Evolutionary conservation across 345 rosid genomes (phyloP), one percentile per base, ranked within the genome.

Genomic region (Heritiera fomes): DNA sequence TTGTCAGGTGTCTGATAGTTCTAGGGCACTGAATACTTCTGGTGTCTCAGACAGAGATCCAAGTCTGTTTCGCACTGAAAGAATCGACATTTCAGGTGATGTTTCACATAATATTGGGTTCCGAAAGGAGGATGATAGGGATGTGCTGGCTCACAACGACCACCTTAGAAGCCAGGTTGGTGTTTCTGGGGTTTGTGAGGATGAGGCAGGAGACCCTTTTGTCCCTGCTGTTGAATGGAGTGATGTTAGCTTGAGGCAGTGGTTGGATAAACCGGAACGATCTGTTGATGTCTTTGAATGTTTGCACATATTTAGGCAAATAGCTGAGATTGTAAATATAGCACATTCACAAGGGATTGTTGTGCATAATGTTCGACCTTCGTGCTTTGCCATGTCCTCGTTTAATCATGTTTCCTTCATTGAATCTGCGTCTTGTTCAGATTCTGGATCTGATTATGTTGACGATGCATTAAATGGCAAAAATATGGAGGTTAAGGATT

Each of bases 291-390:
- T 86, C 72, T 88, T 87, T 20, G 97, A 92, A 82, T 92, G 99
- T 80, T 88, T 92, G 83, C 99, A 94, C 85, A 82, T 96, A 85
- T 96, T 96, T 87, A 91, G 91, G 82, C 98, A 96, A 83, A 88
- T 94, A 71, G 97, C 89, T 43, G 99, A 87, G 86, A 92, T 90
- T 75, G 97, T 96, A 47, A 87, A 91, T 83, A 86, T 74, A 38
- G 97, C 98, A 61, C 98, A 96, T 86, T 91, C 97, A 47, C 90
- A 94, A 88, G 97, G 99, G 85, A 84, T 96, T 55, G 94, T 91
- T 79, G 87, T 96, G 81, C 97, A 92, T 53, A 96, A 92, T 90
- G 92, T 92, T 76, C 88, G 91, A 79, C 99, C 99, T 40, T 96
- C 99, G 38, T 96, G 99, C 87, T 94, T 96, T 59, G 88, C 91